Base-by-base conservation (phyloP, 805 yeast species). In the Yamadazyma scolyti region DNA sequence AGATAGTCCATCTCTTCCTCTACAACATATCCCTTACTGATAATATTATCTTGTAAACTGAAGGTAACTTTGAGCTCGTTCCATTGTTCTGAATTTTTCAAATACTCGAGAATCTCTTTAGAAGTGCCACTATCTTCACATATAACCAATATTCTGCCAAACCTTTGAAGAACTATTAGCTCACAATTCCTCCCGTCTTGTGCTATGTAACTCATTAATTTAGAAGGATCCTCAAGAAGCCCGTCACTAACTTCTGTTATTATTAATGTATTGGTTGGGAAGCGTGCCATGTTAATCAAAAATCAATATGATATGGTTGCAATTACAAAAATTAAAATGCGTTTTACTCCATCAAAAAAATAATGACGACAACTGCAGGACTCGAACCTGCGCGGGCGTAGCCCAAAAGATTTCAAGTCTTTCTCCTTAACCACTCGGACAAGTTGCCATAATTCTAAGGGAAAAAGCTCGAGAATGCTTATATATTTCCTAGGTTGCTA, bases 321-420 rank as follows among this genome's bases (percentile, higher is more conserved):
- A 22, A 11, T 11, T 8, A 9, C 13, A 7, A 12, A 12, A 10
- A 22, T 22, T 22, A 12, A n/a, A 22, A 22, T 22, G 7, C 13
- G 12, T 9, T 22, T 22, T 24, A 11, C 10, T 8, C 6, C 6
- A 24, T 12, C 17, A 24, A 14, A 24, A 46, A 57, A 61, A 60
- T 55, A 51, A 52, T 47, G 37, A 28, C 75, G 76, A 70, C 75
- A 71, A 69, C 75, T 68, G 73, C 76, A 71, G 75, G 76, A 71
- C 55, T 70, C 74, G 76, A 71, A 70, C 76, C 76, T 71, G 75
- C 73, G 75, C 75, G 75, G 75, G 75, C 76, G 67, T 60, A 70
- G 72, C 74, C 75, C 75, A 71, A 62, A 61, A 61, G 59, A 55
- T 55, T 55, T 55, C 61, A 49, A 55, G 49, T 55, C 61, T 54